A percentile compares a stretch with the other conserved stretches of the same genome.
Conservation (phyloP, 1,139 yeast species). For the Hansenula anomala region DNA sequence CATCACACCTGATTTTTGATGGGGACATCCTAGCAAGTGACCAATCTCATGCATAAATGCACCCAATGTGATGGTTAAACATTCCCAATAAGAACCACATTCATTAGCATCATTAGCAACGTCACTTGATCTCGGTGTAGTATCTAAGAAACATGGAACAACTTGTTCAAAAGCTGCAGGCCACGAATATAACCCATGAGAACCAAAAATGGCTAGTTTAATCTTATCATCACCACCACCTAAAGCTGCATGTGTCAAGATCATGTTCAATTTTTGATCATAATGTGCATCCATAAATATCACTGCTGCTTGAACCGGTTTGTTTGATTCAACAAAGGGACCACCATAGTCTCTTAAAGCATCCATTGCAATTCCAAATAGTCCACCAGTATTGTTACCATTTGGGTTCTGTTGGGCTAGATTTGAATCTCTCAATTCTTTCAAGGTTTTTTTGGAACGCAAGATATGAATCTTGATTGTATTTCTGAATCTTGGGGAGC, state of each 20-base stretch:
- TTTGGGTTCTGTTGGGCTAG: conserved; percentile 80
- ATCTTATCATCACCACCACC: conserved; percentile 80
- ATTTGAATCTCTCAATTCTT: conserved; percentile 71
- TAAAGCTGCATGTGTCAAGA: conserved; percentile 87
- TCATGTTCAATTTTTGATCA: conserved; percentile 55
- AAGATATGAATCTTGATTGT: conserved; percentile 78
- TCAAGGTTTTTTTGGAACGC: conserved; percentile 58
- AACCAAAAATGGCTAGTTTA: conserved; percentile 85
- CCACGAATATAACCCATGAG: conserved; percentile 90
- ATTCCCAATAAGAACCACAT: conserved; percentile 89
- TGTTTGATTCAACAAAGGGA: conserved; percentile 41
- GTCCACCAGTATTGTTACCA: conserved; percentile 69
- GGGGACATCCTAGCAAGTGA: conserved; percentile 87
- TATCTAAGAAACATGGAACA: conserved; percentile 65
- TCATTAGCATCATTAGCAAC: conserved; percentile 88
- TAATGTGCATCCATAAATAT: conserved; percentile 81
- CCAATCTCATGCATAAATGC: conserved; percentile 97
- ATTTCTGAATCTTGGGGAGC: conserved; percentile 35
- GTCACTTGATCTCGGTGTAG: conserved; percentile 57
- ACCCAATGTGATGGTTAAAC: conserved; percentile 79
- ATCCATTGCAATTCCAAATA: conserved; percentile 76
- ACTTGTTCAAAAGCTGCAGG: conserved; percentile 73
- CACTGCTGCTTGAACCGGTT: conserved; percentile 76
- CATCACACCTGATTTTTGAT: conserved; percentile 88
- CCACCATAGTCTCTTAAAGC: conserved; percentile 54